phyloP scores from a whole-genome alignment of 176 grass and related monocot genomes.

The Zoysia japonica region DNA sequence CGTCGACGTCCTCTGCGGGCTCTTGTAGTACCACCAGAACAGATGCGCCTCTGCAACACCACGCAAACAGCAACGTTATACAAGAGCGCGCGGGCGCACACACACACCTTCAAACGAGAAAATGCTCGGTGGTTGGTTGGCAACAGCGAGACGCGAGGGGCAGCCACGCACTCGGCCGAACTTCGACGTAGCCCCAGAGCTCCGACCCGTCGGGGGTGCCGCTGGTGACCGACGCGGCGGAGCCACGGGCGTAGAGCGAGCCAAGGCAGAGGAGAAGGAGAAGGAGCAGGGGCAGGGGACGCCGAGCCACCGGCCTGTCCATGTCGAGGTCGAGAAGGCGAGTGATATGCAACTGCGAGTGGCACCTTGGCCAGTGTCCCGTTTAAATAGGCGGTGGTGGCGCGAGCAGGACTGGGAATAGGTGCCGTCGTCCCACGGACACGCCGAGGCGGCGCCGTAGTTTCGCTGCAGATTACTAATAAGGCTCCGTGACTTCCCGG shows the following conservation, averaged over 20 bases:
- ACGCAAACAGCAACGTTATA: neutral
- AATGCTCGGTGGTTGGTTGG: neutral
- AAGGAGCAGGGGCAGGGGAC: slow-evolving; percentile 36
- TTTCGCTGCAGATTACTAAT: neutral
- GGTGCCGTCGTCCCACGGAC: neutral
- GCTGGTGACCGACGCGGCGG: slow-evolving; percentile 15
- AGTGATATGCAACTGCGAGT: neutral
- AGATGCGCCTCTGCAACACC: slow-evolving; percentile 66
- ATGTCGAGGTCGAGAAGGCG: neutral
- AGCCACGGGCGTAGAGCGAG: neutral
- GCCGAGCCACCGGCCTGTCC: slow-evolving; percentile 20
- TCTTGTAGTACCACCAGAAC: slow-evolving; percentile 94
- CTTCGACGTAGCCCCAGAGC: slow-evolving; percentile 81
- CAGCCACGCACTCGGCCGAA: slow-evolving; percentile 54
- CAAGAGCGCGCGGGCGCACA: neutral
- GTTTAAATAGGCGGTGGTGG: neutral
- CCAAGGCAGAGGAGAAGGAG: slow-evolving; percentile 35
- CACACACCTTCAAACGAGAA: neutral
- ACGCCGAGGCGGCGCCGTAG: neutral
- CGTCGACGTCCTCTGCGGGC: slow-evolving; percentile 44
- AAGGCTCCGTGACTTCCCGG: neutral
- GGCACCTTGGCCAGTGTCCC: neutral
- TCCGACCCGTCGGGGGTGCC: slow-evolving; percentile 66
- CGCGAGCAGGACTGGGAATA: too few species aligned
- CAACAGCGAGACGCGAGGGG: neutral